These are phyloP conservation scores for Plantago coronopus DNA, from an alignment of 305 asterid species.

Conservation along the genomic window DNA sequence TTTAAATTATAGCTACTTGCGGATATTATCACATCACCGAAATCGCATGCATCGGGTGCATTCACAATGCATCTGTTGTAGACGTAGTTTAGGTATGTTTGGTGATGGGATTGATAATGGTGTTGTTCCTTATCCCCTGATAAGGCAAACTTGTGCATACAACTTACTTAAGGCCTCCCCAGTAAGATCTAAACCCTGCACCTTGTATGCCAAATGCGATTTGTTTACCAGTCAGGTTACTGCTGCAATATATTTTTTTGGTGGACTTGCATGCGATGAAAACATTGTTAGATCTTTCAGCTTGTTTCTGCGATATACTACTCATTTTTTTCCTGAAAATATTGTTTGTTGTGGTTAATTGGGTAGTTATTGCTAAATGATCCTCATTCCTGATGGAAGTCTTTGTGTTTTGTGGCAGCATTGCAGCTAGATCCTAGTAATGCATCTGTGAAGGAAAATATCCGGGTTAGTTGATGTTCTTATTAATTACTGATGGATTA, in stretches of 20 bases:
- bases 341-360: constrained; percentile 9
- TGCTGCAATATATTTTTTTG: constrained; percentile 19
- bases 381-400: constrained; percentile 11
- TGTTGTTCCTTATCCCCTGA: too few species aligned
- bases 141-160: too few species aligned
- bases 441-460: constrained; percentile 64
- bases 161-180: too few species aligned
- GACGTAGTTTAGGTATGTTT: background rate
- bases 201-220: too few species aligned
- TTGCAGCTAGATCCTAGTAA: constrained; percentile 77
- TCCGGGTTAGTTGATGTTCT: constrained; percentile 49
- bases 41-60: too few species aligned
- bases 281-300: constrained; percentile 10
- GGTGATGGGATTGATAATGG: background rate
- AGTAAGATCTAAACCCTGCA: too few species aligned
- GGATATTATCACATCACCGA: too few species aligned
- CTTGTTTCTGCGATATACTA: constrained; percentile 11
- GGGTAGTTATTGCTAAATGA: constrained; percentile 10
- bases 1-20: too few species aligned
- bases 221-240: background rate
- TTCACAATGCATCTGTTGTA: too few species aligned
- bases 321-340: constrained; percentile 15
- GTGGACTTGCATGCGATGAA: constrained; percentile 8
- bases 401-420: constrained; percentile 47
- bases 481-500: constrained; percentile 11